phyloP scores from a whole-genome alignment of 164 flowering plant species.

The Dillenia turbinata region DNA sequence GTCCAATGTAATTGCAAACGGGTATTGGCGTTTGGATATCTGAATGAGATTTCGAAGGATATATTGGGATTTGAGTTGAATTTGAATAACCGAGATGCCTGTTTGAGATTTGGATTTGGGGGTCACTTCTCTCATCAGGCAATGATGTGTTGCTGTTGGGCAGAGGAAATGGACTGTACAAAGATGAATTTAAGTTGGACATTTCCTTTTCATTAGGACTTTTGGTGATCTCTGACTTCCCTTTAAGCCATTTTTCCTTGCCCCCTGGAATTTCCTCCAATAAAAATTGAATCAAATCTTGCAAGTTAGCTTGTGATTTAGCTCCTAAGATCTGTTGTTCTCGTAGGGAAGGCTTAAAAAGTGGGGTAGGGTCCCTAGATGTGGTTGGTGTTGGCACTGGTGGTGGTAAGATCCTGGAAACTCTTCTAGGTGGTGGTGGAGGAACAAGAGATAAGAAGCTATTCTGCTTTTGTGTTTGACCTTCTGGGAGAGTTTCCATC shows the following conservation, averaged over 20 bases:
- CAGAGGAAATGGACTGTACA: slow-evolving; percentile 9
- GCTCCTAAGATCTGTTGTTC: slow-evolving; percentile 10
- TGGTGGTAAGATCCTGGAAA: slow-evolving; percentile 35
- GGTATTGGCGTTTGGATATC: slow-evolving; percentile 9
- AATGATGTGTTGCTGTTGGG: slow-evolving; percentile 1
- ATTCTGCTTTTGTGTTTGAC: slow-evolving; percentile 21
- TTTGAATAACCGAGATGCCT: slow-evolving; percentile 8
- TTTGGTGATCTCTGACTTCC: slow-evolving; percentile 4
- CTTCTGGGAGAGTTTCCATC: slow-evolving; percentile 18
- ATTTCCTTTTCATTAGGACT: slow-evolving; percentile 15
- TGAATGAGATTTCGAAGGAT: neutral
- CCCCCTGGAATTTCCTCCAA: slow-evolving; percentile 30
- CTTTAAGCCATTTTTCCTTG: slow-evolving; percentile 32
- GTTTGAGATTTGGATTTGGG: slow-evolving; percentile 10
- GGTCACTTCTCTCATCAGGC: slow-evolving; percentile 4
- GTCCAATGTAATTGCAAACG: neutral
- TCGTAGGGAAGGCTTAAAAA: neutral
- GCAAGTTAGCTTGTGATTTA: slow-evolving; percentile 14
- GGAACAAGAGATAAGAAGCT: slow-evolving; percentile 33
- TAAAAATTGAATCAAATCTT: slow-evolving; percentile 14
- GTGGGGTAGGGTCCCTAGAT: slow-evolving; percentile 4
- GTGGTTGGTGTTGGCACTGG: slow-evolving; percentile 7
- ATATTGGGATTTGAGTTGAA: slow-evolving; percentile 2
- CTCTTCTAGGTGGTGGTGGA: slow-evolving; percentile 32
- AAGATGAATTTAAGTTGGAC: slow-evolving; percentile 4